A percentile compares a stretch with the other conserved stretches of the same genome.
Conservation (phyloP, 495 filamentous ascomycete genomes). For the Hypomontagnella monticulosa region DNA sequence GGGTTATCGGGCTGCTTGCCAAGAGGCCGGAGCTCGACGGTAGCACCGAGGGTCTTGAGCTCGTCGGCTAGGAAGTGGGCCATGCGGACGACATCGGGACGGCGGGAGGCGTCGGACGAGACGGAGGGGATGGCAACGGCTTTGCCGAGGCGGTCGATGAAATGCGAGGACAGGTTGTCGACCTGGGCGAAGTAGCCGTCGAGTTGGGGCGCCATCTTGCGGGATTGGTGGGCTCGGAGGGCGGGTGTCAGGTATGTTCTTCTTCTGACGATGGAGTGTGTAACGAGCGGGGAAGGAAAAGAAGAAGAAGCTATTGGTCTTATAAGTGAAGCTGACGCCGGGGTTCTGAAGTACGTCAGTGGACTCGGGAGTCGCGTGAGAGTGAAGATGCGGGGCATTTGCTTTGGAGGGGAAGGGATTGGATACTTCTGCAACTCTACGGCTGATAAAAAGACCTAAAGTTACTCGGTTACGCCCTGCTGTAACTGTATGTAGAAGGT, state of each 20-base stretch:
- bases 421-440: slow-evolving; percentile 30
- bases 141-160: slow-evolving; percentile 91
- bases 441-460: slow-evolving; percentile 3
- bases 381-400: slow-evolving; percentile 53
- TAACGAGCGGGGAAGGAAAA: slow-evolving; percentile 5
- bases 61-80: slow-evolving; percentile 87
- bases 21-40: slow-evolving; percentile 81
- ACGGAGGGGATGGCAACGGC: slow-evolving; percentile 97
- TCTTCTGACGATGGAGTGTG: slow-evolving; percentile 34
- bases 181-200: slow-evolving; percentile 90
- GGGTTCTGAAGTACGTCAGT: slow-evolving; percentile 32
- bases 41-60: slow-evolving; percentile 82
- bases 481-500: slow-evolving; percentile 37
- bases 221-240: slow-evolving; percentile 60
- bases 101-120: slow-evolving; percentile 87
- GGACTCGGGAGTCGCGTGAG: slow-evolving; percentile 46
- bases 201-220: slow-evolving; percentile 84
- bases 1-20: slow-evolving; percentile 92
- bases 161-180: slow-evolving; percentile 77
- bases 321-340: slow-evolving; percentile 16
- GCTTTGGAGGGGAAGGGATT: slow-evolving; percentile 12
- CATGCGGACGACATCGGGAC: slow-evolving; percentile 95
- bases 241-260: slow-evolving; percentile 58
- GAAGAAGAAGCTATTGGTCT: not conserved
- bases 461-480: not conserved